Evolutionary conservation across 768 basidiomycete species (phyloP).

Genomic region (Suillus discolor): DNA sequence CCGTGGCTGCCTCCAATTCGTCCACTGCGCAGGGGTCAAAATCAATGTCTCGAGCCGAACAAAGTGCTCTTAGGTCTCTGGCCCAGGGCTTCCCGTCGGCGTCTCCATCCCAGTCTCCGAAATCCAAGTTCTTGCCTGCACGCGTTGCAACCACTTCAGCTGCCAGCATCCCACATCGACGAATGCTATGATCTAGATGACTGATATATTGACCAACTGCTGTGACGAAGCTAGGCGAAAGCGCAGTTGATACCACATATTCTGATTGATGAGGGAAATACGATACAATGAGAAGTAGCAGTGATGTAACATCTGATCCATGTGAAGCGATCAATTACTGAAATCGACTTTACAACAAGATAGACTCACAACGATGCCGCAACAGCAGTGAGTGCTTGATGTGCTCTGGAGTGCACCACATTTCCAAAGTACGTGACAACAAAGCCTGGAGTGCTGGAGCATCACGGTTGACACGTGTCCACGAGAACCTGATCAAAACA

Average conservation of each 20-base stretch:
- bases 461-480: conserved; percentile 14
- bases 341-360: conserved; percentile 1
- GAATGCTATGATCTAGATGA: conserved; percentile 74
- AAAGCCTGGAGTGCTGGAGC: conserved; percentile 45
- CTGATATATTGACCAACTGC: conserved; percentile 75
- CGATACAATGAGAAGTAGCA: conserved; percentile 67
- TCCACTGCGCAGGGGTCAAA: conserved; percentile 33
- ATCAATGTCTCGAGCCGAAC: conserved; percentile 54
- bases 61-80: conserved; percentile 56
- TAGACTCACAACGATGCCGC: conserved; percentile 70
- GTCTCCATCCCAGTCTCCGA: conserved; percentile 83
- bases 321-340: neutral
- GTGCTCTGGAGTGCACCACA: conserved; percentile 79
- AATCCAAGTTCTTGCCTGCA: conserved; percentile 68
- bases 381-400: conserved; percentile 78
- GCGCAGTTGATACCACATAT: conserved; percentile 46
- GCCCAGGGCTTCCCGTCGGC: conserved; percentile 68
- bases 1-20: conserved; percentile 9
- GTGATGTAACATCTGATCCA: conserved; percentile 65
- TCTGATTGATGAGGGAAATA: conserved; percentile 58
- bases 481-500: neutral
- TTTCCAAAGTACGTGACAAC: conserved; percentile 51
- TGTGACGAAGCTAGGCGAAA: conserved; percentile 63
- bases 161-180: conserved; percentile 90
- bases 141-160: conserved; percentile 77